These are phyloP conservation scores for Umbellularia californica DNA, from an alignment of 164 flowering plant genomes.

Conservation along the genomic window DNA sequence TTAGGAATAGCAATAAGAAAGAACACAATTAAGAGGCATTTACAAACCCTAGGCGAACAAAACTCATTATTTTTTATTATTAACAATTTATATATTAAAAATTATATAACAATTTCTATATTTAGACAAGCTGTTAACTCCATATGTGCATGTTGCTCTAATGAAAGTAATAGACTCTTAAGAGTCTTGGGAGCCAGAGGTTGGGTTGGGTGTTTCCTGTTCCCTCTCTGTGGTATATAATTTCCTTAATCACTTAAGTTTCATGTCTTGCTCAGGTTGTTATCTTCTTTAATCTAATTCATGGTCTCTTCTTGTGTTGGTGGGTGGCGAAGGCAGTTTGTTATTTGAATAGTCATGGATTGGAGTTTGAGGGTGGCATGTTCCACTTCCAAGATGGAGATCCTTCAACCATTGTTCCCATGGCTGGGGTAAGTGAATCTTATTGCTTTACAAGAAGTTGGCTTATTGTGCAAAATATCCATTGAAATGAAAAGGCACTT, in stretches of 20 bases:
- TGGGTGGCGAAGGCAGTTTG: conserved; percentile 71
- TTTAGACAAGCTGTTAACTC: too few species aligned
- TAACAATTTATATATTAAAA: background rate
- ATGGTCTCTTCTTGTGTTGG: conserved; percentile 12
- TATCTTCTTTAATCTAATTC: background rate
- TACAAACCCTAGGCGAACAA: background rate
- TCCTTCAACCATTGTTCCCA: conserved; percentile 60
- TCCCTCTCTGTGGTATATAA: too few species aligned
- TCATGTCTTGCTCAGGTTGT: background rate
- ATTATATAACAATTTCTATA: too few species aligned
- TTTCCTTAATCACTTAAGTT: too few species aligned
- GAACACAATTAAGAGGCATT: background rate
- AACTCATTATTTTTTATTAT: background rate
- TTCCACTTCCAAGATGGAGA: conserved; percentile 92
- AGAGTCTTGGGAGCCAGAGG: too few species aligned
- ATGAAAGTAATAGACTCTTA: too few species aligned
- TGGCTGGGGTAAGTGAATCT: conserved; percentile 70
- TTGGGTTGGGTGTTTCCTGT: too few species aligned
- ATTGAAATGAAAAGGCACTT: background rate
- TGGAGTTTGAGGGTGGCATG: conserved; percentile 78
- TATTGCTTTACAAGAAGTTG: background rate
- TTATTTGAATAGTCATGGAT: conserved; percentile 67
- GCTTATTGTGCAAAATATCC: background rate
- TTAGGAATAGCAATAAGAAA: too few species aligned
- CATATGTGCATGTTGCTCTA: too few species aligned